Percentiles rank a stretch among this genome's conserved stretches.
These are phyloP conservation scores for Gossypium lobatum DNA, from an alignment of 441 rosid genomes.

Conservation along the genomic window DNA sequence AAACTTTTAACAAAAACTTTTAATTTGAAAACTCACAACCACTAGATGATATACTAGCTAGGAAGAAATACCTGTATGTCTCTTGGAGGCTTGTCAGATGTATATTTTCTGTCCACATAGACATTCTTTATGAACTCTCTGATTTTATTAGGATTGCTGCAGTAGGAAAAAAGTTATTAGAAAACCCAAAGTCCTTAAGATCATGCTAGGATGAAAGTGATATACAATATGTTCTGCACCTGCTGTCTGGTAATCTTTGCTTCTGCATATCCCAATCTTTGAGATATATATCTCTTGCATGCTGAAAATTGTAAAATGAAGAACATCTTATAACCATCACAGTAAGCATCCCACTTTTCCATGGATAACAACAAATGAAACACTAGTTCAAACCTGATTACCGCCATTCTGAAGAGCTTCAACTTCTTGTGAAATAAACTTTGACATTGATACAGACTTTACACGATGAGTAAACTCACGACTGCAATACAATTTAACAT, in stretches of 20 bases:
- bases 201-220: slow-evolving; percentile 12
- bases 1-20: background rate
- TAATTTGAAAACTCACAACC: background rate
- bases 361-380: background rate
- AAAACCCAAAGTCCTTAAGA: slow-evolving; percentile 4
- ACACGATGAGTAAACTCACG: slow-evolving; percentile 97
- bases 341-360: slow-evolving; percentile 17
- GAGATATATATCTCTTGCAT: slow-evolving; percentile 84
- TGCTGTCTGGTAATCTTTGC: slow-evolving; percentile 83
- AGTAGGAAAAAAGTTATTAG: slow-evolving; percentile 20
- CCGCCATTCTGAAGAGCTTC: slow-evolving; percentile 97
- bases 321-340: slow-evolving; percentile 20
- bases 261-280: slow-evolving; percentile 80
- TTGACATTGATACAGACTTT: slow-evolving; percentile 96
- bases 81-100: slow-evolving; percentile 62
- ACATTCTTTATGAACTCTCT: slow-evolving; percentile 82
- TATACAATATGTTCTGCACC: slow-evolving; percentile 37
- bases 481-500: slow-evolving; percentile 34
- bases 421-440: slow-evolving; percentile 90
- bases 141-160: slow-evolving; percentile 68
- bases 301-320: slow-evolving; percentile 41
- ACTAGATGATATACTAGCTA: background rate
- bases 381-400: slow-evolving; percentile 61
- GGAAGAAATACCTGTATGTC: slow-evolving; percentile 59
- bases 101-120: slow-evolving; percentile 70